Evolutionary conservation across 2,329 filamentous ascomycete species (phyloP).

Genomic region (Paraphoma chrysanthemicola): DNA sequence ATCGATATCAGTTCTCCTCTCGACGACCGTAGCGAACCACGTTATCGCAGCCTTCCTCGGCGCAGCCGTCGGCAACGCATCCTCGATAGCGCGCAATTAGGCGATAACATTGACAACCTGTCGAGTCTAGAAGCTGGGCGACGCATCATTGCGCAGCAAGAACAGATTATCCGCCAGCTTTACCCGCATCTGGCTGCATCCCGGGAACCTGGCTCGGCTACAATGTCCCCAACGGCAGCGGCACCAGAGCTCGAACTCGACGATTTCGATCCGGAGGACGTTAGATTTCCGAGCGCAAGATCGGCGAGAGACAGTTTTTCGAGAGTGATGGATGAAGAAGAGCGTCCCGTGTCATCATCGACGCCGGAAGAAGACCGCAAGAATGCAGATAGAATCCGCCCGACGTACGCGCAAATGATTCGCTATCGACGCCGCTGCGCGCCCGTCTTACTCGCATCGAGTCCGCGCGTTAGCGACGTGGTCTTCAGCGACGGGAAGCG

Average conservation of each 20-base stretch:
- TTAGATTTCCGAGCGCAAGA: slow-evolving; percentile 39
- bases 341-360: slow-evolving; percentile 23
- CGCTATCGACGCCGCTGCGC: slow-evolving; percentile 58
- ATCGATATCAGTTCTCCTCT: slow-evolving; percentile 75
- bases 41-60: slow-evolving; percentile 56
- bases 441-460: slow-evolving; percentile 53
- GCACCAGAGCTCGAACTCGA: slow-evolving; percentile 40
- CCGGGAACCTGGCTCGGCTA: slow-evolving; percentile 6
- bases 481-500: slow-evolving; percentile 52
- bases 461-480: slow-evolving; percentile 55
- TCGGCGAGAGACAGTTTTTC: slow-evolving; percentile 16
- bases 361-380: slow-evolving; percentile 1
- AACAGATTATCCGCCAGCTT: slow-evolving; percentile 55
- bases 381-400: slow-evolving; percentile 18
- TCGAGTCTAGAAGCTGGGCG: slow-evolving; percentile 41
- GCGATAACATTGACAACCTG: slow-evolving; percentile 41
- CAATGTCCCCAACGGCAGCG: slow-evolving; percentile 13
- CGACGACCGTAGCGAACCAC: slow-evolving; percentile 66
- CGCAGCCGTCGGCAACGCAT: slow-evolving; percentile 48
- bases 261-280: slow-evolving; percentile 48
- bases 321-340: slow-evolving; percentile 23
- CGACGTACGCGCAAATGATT: slow-evolving; percentile 44
- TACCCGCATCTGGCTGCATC: slow-evolving; percentile 52
- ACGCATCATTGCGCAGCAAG: slow-evolving; percentile 55
- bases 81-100: slow-evolving; percentile 40